Evolutionary conservation across 805 yeast species (phyloP), one percentile per base, ranked within the genome.

Genomic region (Saccharomycopsis olivae): DNA sequence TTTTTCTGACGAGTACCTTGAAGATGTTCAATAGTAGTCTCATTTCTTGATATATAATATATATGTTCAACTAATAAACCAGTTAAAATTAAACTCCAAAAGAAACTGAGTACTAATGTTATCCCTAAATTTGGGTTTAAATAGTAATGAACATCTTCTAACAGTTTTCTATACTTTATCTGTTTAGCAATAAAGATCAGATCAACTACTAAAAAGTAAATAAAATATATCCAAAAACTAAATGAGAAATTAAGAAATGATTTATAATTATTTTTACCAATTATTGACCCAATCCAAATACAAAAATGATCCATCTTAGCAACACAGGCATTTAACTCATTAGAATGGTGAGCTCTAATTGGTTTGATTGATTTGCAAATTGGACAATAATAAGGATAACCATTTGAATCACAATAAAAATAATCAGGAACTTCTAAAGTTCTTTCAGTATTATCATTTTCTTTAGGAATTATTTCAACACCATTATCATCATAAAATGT

Each of bases 221-320:
- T 16, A 30, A 45, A 42, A 18, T 39, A 45, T 2, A 37, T 5
- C n/a, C 35, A 27, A 23, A 43, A 43, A 19, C 14, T 25, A 8
- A 40, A 17, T 4, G 41, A 19, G 19, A 46, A 46, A 10, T 36
- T 27, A 19, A 46, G 14, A 30, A 46, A 46, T 16, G 18, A 35
- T 19, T 35, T 33, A 31, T 75, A 74, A 57, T 89, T 88, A 29
- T 61, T 55, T 43, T 71, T 69, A 0, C 95, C 96, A 33, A 88
- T 72, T 3, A 75, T 71, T 0, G 68, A 55, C 1, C 94, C 94
- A 0, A 89, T 57, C 79, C 85, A 86, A 1, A 74, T 53, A 54
- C 97, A 88, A 51, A 68, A 79, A 55, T 88, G 97, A 57, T 88
- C 97, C 65, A 83, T 80, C 42, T 69, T 65, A 0, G 83, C 75